These are phyloP conservation scores for Botrytis hyacinthi DNA, from an alignment of 2,329 filamentous ascomycete species.

Conservation along the genomic window DNA sequence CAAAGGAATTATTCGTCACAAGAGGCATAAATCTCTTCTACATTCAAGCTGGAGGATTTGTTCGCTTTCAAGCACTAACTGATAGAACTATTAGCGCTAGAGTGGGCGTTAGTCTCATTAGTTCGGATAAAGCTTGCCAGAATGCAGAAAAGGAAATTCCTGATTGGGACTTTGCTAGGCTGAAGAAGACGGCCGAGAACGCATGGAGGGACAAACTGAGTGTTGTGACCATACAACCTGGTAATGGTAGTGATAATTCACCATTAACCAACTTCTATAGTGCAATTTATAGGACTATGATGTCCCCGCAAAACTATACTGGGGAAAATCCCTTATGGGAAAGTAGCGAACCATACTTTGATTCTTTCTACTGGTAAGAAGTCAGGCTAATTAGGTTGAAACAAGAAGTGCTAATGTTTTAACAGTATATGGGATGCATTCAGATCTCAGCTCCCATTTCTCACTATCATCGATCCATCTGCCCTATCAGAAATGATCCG, in stretches of 20 bases:
- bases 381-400: conserved; percentile 48
- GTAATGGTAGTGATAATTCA: conserved; percentile 49
- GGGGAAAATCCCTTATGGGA: conserved; percentile 69
- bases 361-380: conserved; percentile 53
- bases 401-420: background rate
- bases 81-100: conserved; percentile 56
- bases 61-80: conserved; percentile 52
- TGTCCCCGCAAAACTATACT: conserved; percentile 71
- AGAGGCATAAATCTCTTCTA: conserved; percentile 52
- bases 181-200: conserved; percentile 51
- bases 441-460: conserved; percentile 64
- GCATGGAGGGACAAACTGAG: conserved; percentile 62
- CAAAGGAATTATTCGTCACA: conserved; percentile 49
- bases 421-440: conserved; percentile 68
- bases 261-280: conserved; percentile 64
- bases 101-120: conserved; percentile 69
- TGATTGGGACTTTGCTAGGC: conserved; percentile 59
- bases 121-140: conserved; percentile 60
- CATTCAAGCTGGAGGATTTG: conserved; percentile 59
- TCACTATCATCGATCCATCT: conserved; percentile 64
- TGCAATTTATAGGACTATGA: conserved; percentile 66
- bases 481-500: conserved; percentile 65
- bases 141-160: conserved; percentile 69
- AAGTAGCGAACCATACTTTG: conserved; percentile 67
- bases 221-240: conserved; percentile 52